A percentile compares a stretch with the other conserved stretches of the same genome.
Evolutionary conservation across 495 filamentous ascomycete species (phyloP).

Genomic region (Arthonia radiata): DNA sequence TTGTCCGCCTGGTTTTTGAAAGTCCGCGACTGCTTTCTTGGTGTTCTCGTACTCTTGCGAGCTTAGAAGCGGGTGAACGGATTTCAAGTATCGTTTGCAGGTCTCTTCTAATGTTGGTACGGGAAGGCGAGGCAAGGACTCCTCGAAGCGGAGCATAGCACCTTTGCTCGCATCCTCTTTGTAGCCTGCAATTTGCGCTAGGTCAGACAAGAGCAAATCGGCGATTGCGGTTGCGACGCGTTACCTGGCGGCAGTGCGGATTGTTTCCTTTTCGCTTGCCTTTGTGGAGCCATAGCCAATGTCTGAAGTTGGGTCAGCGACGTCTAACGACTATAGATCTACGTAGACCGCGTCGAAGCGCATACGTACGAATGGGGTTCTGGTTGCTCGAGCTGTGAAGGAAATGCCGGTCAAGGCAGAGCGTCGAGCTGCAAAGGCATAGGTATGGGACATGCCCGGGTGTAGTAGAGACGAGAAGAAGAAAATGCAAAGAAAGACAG

Average conservation of each 20-base stretch:
- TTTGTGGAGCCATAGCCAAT: constrained; percentile 4
- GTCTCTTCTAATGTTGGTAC: constrained; percentile 92
- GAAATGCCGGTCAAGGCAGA: no score
- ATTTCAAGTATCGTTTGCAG: constrained; percentile 70
- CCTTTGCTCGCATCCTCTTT: constrained; percentile 78
- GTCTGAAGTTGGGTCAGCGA: no score
- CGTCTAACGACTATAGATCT: no score
- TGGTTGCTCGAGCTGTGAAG: no score
- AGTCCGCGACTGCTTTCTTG: constrained; percentile 58
- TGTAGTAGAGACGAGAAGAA: no score
- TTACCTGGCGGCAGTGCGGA: constrained; percentile 29
- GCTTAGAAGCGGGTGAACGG: constrained; percentile 60
- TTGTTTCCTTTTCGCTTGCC: constrained; percentile 22
- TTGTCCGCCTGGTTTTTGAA: constrained; percentile 55
- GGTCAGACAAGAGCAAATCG: constrained; percentile 3
- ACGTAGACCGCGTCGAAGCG: no score
- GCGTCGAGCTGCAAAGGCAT: no score
- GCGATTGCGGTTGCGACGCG: constrained; percentile 7
- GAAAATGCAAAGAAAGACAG: no score
- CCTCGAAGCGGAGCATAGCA: constrained; percentile 85
- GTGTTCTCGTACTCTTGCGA: constrained; percentile 48
- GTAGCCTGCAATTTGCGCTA: constrained; percentile 30
- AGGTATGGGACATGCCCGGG: no score
- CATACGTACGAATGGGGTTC: no score
- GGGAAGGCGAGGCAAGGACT: constrained; percentile 74